Conservation (phyloP, 225 moss, liverwort and hornwort genomes). For the Neckera pumila region DNA sequence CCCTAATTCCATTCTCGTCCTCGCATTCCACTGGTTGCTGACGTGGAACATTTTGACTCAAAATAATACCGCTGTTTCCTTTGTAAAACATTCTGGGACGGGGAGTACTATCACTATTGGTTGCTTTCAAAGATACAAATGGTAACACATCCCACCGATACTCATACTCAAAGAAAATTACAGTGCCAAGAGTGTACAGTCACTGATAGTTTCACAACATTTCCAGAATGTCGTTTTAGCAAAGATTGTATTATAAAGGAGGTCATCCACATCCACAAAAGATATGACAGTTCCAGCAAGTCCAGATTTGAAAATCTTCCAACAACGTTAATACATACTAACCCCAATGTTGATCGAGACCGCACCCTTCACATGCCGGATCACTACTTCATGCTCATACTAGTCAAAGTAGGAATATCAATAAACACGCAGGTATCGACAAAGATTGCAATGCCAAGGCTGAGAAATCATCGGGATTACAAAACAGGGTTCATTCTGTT, state of each 20-base stretch:
- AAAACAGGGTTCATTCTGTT: conserved; percentile 5
- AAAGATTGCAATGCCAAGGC: neutral
- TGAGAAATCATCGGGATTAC: neutral
- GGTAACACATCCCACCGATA: neutral
- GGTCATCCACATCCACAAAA: neutral
- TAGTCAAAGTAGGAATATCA: neutral
- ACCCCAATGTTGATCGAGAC: neutral
- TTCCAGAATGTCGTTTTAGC: neutral
- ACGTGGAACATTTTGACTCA: no score
- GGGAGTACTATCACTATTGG: no score
- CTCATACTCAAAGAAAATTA: neutral
- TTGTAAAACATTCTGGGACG: no score
- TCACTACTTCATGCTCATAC: neutral
- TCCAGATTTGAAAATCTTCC: neutral
- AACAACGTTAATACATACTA: neutral
- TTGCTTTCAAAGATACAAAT: neutral
- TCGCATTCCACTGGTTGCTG: no score
- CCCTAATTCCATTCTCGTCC: neutral
- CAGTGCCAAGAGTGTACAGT: neutral
- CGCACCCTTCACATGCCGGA: neutral
- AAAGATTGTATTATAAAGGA: neutral
- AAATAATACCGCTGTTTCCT: no score
- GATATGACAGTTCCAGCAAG: neutral
- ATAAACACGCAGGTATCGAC: neutral
- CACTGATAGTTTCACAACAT: neutral